Evolutionary conservation across 805 yeast species (phyloP).

Genomic region (Wickerhamiella galacta): DNA sequence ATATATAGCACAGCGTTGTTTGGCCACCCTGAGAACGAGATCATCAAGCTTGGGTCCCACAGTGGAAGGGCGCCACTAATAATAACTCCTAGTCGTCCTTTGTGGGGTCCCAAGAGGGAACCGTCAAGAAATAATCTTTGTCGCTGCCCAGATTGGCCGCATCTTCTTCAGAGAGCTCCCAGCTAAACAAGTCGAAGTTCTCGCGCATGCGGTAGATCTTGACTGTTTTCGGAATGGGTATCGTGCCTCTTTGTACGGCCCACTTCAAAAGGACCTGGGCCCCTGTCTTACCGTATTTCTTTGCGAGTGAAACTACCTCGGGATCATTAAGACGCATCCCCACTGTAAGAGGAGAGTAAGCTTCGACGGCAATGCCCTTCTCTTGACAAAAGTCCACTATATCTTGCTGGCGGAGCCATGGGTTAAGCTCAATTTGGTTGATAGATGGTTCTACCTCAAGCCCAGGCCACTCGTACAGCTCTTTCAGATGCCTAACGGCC

Average conservation of each 20-base stretch:
- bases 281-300: conserved; percentile 26
- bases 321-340: conserved; percentile 35
- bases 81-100: background rate
- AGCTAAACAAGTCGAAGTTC: conserved; percentile 37
- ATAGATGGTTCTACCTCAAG: conserved; percentile 45
- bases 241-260: conserved; percentile 32
- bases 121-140: conserved; percentile 18
- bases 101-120: conserved; percentile 24
- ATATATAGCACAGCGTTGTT: no score
- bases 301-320: conserved; percentile 21
- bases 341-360: conserved; percentile 64
- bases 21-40: no score
- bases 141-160: conserved; percentile 18
- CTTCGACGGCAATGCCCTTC: conserved; percentile 46
- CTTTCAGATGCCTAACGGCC: conserved; percentile 39
- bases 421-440: conserved; percentile 72
- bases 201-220: conserved; percentile 39
- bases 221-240: conserved; percentile 64
- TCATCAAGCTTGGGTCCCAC: no score
- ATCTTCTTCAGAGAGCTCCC: conserved; percentile 21
- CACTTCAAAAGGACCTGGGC: conserved; percentile 35
- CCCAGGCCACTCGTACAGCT: conserved; percentile 31
- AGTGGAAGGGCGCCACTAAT: no score
- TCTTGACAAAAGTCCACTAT: conserved; percentile 43
- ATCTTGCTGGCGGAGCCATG: conserved; percentile 57